These are phyloP conservation scores for Dendrobium officinale DNA, from an alignment of 106 monocot species.

Conservation along the genomic window DNA sequence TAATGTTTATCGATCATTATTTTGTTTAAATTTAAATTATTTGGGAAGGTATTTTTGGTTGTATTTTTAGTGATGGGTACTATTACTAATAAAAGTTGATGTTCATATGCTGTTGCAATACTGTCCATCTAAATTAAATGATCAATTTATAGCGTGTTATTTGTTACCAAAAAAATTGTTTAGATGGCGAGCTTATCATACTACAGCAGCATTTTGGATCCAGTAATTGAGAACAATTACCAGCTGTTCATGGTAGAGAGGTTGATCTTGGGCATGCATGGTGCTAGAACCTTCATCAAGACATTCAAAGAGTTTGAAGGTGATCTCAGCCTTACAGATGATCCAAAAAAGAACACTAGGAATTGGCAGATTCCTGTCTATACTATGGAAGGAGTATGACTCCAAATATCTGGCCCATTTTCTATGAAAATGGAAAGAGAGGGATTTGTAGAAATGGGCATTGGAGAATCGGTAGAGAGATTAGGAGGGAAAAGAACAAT, in stretches of 20 bases:
- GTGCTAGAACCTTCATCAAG: constrained; percentile 70
- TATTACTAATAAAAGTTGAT: too few relatives aligned
- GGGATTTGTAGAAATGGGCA: background rate
- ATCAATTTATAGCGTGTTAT: too few relatives aligned
- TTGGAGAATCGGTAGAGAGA: background rate
- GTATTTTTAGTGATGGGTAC: too few relatives aligned
- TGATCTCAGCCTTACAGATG: constrained; percentile 80
- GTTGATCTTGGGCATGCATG: constrained; percentile 41
- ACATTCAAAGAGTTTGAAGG: constrained; percentile 73
- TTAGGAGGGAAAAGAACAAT: background rate
- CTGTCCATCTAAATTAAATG: too few relatives aligned
- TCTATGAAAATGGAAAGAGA: background rate
- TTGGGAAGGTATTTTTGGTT: too few relatives aligned
- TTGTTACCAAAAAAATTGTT: background rate
- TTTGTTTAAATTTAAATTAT: too few relatives aligned
- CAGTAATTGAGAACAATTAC: constrained; percentile 85
- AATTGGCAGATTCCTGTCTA: constrained; percentile 80
- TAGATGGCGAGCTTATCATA: constrained; percentile 70
- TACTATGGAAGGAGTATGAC: constrained; percentile 27
- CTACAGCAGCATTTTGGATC: constrained; percentile 67
- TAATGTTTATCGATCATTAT: too few relatives aligned
- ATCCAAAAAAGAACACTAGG: constrained; percentile 90
- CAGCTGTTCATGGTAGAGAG: constrained; percentile 95
- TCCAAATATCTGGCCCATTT: too few relatives aligned
- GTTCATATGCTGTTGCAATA: too few relatives aligned